Base-by-base conservation (phyloP, 139 green algal species). In the Prasinococcaceae sp. region DNA sequence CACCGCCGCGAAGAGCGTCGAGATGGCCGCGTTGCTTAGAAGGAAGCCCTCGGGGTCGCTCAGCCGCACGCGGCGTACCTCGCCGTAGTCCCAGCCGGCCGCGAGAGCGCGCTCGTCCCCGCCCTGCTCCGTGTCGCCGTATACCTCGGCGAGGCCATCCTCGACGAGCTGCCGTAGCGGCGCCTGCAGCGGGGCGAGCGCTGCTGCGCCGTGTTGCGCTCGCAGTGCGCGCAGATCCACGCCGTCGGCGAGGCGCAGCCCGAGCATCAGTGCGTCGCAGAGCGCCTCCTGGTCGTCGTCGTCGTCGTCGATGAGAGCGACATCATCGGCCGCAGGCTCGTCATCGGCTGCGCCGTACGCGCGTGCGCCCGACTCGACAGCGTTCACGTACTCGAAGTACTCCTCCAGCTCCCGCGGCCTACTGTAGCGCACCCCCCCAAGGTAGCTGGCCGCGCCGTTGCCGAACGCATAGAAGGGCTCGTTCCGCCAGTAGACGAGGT, bases 401-500 rank as follows among this genome's bases (percentile, higher is more conserved):
- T 52, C 59, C 9, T 57, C 30, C 68, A 94, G 82, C 3, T 51
- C 63, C 8, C 60, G 64, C 0, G 89, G 89, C 2, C 89, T 58
- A 16, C 66, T 62, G 52, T 92, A 83, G 0, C 89, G 69, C 16
- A 63, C 40, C 6, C 73, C 66, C 22, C 58, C 19, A 22, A 90
- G 47, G 63, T 85, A 87, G 0, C 81, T 93, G 1, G 88, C 73
- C 2, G 82, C 79, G 0, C 89, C 84, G 20, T 96, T 30, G 33
- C 90, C 90, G 63, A 94, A 94, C 8, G 59, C 90, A 61, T 90
- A 80, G 59, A 79, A 96, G 0, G 70, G 66, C 22, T 12, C 12
- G 25, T 69, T 47, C 4, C 46, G 32, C 89, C 89, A 97, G 65
- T 97, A 96, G 1, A 79, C 72, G 50, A 76, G 58, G 70, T 98